Conservation (phyloP, 352 stramenopile genomes). For the Pythium monospermum region DNA sequence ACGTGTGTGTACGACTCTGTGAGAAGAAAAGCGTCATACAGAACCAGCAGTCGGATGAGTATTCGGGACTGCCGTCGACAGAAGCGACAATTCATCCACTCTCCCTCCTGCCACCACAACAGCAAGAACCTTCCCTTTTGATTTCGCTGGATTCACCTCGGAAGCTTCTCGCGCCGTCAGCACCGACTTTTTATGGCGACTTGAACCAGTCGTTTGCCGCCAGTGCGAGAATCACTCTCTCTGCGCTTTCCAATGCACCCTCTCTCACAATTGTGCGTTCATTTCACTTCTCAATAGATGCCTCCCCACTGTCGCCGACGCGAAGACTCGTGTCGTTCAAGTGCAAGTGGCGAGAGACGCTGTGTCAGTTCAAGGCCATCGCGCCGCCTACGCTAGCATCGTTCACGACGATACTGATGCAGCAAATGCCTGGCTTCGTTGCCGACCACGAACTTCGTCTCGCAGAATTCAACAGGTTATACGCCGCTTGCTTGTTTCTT, state of each 20-base stretch:
- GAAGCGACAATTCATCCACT: no score
- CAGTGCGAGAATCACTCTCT: no score
- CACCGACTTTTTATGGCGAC: neutral
- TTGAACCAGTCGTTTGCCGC: no score
- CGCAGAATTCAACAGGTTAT: slow-evolving; percentile 20
- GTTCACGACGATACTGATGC: slow-evolving; percentile 30
- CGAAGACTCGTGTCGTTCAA: slow-evolving; percentile 37
- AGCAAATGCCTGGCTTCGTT: slow-evolving; percentile 33
- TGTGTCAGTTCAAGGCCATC: slow-evolving; percentile 37
- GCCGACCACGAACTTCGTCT: neutral
- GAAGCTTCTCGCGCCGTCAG: no score
- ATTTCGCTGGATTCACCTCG: no score
- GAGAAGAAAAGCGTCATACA: neutral
- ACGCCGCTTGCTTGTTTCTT: neutral
- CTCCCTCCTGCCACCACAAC: no score
- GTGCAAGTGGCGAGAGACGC: slow-evolving; percentile 58
- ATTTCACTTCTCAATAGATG: no score
- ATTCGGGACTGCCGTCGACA: slow-evolving; percentile 2
- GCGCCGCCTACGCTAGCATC: slow-evolving; percentile 24
- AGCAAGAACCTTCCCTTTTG: no score
- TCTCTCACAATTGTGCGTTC: no score
- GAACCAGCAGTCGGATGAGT: neutral
- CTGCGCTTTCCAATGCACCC: no score
- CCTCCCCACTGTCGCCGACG: slow-evolving; percentile 2
- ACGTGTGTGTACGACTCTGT: slow-evolving; percentile 41